Percentiles rank a stretch among this genome's conserved stretches.
Evolutionary conservation across 805 yeast genomes (phyloP).

Genomic region (Zygotorulaspora chibaensis): DNA sequence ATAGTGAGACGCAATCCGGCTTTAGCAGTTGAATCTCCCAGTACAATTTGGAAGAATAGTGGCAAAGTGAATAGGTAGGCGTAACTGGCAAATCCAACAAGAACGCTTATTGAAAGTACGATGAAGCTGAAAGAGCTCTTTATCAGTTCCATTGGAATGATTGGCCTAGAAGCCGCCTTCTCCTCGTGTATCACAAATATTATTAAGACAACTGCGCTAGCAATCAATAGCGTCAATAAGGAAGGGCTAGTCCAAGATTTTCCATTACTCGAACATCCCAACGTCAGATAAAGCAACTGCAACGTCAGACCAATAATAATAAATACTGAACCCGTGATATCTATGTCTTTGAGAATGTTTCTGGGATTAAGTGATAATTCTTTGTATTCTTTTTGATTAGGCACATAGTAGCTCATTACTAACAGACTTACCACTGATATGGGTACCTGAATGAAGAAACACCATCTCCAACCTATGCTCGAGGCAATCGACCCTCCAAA

Average conservation of each 20-base stretch:
- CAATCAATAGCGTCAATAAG: slow-evolving; percentile 6
- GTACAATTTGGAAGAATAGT: slow-evolving; percentile 39
- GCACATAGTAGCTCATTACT: slow-evolving; percentile 30
- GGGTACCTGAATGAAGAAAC: slow-evolving; percentile 37
- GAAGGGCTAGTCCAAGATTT: slow-evolving; percentile 9
- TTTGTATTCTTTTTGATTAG: slow-evolving; percentile 30
- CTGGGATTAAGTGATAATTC: not conserved
- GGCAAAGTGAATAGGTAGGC: slow-evolving; percentile 43
- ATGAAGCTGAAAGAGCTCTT: slow-evolving; percentile 7
- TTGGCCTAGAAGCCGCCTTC: slow-evolving; percentile 17
- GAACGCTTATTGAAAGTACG: slow-evolving; percentile 27
- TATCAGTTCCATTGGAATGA: slow-evolving; percentile 16
- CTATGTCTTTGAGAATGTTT: slow-evolving; percentile 28
- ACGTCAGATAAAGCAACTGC: slow-evolving; percentile 25
- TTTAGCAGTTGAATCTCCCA: slow-evolving; percentile 39
- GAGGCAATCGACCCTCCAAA: slow-evolving; percentile 38
- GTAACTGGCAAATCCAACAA: slow-evolving; percentile 39
- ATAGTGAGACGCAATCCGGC: slow-evolving; percentile 42
- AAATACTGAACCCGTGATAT: slow-evolving; percentile 34
- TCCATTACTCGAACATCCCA: slow-evolving; percentile 8
- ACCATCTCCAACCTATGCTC: slow-evolving; percentile 40
- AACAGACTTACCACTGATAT: slow-evolving; percentile 32
- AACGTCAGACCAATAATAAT: slow-evolving; percentile 35
- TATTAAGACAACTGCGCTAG: slow-evolving; percentile 8
- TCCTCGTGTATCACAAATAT: slow-evolving; percentile 15